Conservation (phyloP, 805 yeast species). For the Lipomyces lipofer region DNA sequence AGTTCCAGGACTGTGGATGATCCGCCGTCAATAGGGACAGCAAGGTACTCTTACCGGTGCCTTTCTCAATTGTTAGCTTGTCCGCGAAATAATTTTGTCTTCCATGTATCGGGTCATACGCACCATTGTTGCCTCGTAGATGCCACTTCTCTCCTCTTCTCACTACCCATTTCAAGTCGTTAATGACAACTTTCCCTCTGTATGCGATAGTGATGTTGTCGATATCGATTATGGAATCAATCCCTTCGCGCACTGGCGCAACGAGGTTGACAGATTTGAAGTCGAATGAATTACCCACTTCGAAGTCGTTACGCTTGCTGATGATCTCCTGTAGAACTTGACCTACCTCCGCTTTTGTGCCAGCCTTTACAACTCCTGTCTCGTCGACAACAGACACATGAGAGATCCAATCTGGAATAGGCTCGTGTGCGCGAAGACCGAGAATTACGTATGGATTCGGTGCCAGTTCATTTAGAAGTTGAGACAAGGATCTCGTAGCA, state of each 20-base stretch:
- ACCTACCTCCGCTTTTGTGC: slow-evolving; percentile 42
- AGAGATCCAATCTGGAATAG: slow-evolving; percentile 75
- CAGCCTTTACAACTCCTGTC: slow-evolving; percentile 54
- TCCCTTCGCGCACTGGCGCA: slow-evolving; percentile 2
- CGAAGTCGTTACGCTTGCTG: slow-evolving; percentile 14
- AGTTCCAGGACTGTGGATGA: slow-evolving; percentile 95
- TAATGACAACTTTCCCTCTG: slow-evolving; percentile 59
- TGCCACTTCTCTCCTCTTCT: slow-evolving; percentile 82
- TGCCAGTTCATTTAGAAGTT: slow-evolving; percentile 48
- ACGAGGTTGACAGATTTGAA: slow-evolving; percentile 6
- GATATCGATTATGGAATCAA: slow-evolving; percentile 50
- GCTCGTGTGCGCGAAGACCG: slow-evolving; percentile 77
- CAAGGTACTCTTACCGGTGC: slow-evolving; percentile 83
- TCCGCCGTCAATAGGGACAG: slow-evolving; percentile 85
- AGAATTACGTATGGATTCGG: slow-evolving; percentile 59
- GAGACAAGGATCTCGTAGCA: slow-evolving; percentile 62
- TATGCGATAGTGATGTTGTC: slow-evolving; percentile 65
- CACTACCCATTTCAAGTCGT: slow-evolving; percentile 65
- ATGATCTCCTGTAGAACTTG: slow-evolving; percentile 31
- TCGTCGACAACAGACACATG: slow-evolving; percentile 65
- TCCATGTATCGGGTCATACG: too few species aligned
- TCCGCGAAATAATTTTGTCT: too few species aligned
- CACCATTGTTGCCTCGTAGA: slow-evolving; percentile 81
- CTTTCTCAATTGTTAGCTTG: too few species aligned
- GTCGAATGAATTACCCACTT: slow-evolving; percentile 16